Evolutionary conservation across 495 filamentous ascomycete genomes (phyloP).

Genomic region (Parathielavia hyrcaniae): DNA sequence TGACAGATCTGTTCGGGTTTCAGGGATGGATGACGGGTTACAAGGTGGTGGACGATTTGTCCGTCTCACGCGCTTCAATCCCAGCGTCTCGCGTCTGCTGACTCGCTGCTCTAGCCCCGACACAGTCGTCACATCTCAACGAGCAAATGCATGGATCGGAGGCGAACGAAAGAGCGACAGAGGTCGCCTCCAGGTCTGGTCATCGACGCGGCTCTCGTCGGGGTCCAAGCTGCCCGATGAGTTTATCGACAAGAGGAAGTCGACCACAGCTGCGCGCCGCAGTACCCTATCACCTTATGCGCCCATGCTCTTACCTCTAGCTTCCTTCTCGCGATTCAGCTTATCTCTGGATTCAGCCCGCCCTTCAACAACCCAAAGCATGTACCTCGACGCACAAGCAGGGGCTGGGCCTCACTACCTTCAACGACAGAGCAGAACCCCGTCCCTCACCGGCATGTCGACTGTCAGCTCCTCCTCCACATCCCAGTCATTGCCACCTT

Average conservation of each 20-base stretch:
- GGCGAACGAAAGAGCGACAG: not conserved
- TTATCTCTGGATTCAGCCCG: not conserved
- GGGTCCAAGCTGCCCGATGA: constrained; percentile 5
- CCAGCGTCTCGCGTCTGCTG: no score
- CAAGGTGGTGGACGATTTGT: constrained; percentile 23
- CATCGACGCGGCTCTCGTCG: not conserved
- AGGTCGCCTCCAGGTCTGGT: constrained; percentile 14
- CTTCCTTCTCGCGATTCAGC: constrained; percentile 4
- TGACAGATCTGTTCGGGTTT: constrained; percentile 16
- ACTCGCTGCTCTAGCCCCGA: not conserved
- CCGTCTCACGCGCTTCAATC: not conserved
- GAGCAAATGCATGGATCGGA: not conserved
- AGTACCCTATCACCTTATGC: not conserved
- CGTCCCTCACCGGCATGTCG: not conserved
- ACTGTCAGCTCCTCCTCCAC: constrained; percentile 1
- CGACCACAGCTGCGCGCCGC: not conserved
- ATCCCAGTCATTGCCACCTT: not conserved
- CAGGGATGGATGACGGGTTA: constrained; percentile 21
- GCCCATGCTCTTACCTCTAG: not conserved
- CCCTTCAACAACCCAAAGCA: not conserved
- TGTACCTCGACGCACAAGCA: not conserved
- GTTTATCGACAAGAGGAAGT: not conserved
- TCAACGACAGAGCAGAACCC: not conserved
- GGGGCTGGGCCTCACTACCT: no score
- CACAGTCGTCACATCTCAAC: not conserved